Conservation (phyloP, 2,329 filamentous ascomycete species). For the Aspergillus fischeri region DNA sequence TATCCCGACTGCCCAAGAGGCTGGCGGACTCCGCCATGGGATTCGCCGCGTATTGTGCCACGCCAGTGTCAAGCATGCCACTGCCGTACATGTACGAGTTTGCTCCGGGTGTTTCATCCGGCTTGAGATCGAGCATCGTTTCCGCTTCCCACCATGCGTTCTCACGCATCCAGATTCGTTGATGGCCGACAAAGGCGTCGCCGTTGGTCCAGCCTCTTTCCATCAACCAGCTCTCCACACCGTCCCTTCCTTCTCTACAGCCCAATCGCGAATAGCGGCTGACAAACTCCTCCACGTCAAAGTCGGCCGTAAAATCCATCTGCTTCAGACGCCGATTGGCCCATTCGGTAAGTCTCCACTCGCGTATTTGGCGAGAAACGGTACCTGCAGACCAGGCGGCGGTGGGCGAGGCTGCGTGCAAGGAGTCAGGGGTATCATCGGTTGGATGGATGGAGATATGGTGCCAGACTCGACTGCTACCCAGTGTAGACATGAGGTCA, state of each 20-base stretch:
- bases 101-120: slow-evolving; percentile 45
- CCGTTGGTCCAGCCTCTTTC: slow-evolving; percentile 98
- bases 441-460: slow-evolving; percentile 89
- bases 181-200: slow-evolving; percentile 83
- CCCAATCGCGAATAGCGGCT: slow-evolving; percentile 78
- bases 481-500: slow-evolving; percentile 69
- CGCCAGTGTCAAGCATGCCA: slow-evolving; percentile 66
- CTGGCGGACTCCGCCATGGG: slow-evolving; percentile 56
- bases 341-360: slow-evolving; percentile 95
- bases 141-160: slow-evolving; percentile 97
- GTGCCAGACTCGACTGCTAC: slow-evolving; percentile 90
- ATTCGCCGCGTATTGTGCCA: slow-evolving; percentile 59
- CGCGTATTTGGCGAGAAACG: slow-evolving; percentile 85
- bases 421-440: slow-evolving; percentile 71
- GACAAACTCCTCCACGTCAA: slow-evolving; percentile 88
- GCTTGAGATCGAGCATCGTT: slow-evolving; percentile 87
- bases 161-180: slow-evolving; percentile 95
- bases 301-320: slow-evolving; percentile 94
- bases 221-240: slow-evolving; percentile 88
- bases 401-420: slow-evolving; percentile 67
- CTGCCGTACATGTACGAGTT: slow-evolving; percentile 52
- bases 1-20: slow-evolving; percentile 66
- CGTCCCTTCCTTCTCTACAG: slow-evolving; percentile 84
- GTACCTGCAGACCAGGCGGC: slow-evolving; percentile 89
- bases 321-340: slow-evolving; percentile 86